Conservation (phyloP, 164 flowering plant species). For the Magnolia changhungtana region DNA sequence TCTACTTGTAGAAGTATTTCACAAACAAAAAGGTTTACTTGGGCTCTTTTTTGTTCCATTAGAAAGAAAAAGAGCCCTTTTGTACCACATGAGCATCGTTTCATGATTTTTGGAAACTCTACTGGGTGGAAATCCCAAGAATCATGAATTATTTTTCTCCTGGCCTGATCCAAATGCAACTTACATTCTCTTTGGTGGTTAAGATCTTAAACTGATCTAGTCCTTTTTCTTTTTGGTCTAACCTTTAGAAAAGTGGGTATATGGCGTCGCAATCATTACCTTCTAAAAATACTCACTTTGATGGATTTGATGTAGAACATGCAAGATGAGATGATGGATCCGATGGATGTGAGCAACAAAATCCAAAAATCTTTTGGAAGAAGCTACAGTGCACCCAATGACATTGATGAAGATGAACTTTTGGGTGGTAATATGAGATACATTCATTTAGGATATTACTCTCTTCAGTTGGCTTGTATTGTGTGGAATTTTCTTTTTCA, state of each 20-base stretch:
- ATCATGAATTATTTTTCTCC: neutral
- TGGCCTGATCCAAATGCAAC: neutral
- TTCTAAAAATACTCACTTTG: neutral
- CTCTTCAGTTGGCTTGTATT: neutral
- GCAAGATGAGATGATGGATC: slow-evolving; percentile 99
- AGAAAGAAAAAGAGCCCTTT: too few relatives aligned
- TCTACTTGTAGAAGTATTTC: too few relatives aligned
- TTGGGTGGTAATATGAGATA: slow-evolving; percentile 65
- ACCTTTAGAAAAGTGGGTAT: neutral
- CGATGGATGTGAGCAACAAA: slow-evolving; percentile 90
- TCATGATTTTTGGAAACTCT: neutral
- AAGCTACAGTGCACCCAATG: slow-evolving; percentile 94
- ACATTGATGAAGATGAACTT: slow-evolving; percentile 93
- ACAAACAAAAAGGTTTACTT: too few relatives aligned
- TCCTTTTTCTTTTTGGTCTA: neutral
- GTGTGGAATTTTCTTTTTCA: too few relatives aligned
- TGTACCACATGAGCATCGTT: too few relatives aligned
- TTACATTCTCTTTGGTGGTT: neutral
- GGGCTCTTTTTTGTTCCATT: too few relatives aligned
- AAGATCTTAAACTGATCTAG: neutral
- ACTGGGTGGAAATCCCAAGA: neutral
- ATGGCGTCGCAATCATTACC: too few relatives aligned
- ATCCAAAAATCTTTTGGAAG: slow-evolving; percentile 96
- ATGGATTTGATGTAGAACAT: slow-evolving; percentile 42
- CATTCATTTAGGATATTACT: neutral